Conservation (phyloP, 2,329 filamentous ascomycete species). For the Thyridium curvatum region DNA sequence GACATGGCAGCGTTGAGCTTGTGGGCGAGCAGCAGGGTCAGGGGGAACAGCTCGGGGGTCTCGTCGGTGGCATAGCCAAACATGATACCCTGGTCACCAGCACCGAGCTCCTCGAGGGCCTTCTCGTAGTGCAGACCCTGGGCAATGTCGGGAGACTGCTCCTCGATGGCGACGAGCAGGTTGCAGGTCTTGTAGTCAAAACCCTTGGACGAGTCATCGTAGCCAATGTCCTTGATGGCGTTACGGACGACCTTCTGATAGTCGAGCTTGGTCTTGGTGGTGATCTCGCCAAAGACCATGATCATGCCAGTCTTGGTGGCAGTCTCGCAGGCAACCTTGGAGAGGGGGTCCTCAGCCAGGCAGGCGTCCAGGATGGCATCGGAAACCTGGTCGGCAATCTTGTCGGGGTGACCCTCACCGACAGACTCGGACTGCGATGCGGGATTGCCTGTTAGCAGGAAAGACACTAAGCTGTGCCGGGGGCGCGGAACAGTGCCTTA, state of each 20-base stretch:
- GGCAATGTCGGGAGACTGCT: conserved; percentile 98
- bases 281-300: conserved; percentile 99
- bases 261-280: conserved; percentile 90
- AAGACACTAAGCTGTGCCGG: background rate
- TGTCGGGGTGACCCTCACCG: conserved; percentile 88
- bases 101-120: conserved; percentile 94
- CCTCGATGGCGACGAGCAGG: conserved; percentile 96
- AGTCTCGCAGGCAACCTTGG: conserved; percentile 98
- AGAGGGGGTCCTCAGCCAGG: conserved; percentile 87
- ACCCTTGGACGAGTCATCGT: conserved; percentile 93
- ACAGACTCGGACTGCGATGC: conserved; percentile 84
- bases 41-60: conserved; percentile 92
- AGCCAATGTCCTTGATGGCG: conserved; percentile 97
- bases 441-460: conserved; percentile 11
- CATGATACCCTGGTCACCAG: conserved; percentile 99
- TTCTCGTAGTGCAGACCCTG: conserved; percentile 98
- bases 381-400: conserved; percentile 97
- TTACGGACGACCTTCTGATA: conserved; percentile 97
- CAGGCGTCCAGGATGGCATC: conserved; percentile 99
- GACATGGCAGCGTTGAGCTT: conserved; percentile 96
- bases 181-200: conserved; percentile 99
- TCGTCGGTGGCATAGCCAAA: conserved; percentile 99
- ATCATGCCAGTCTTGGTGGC: conserved; percentile 99
- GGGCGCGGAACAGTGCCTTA: conserved; percentile 27
- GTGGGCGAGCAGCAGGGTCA: conserved; percentile 91